Percentiles rank a stretch among this genome's conserved stretches.
Conservation (phyloP, 352 stramenopile species). For the Phytophthora boehmeriae region DNA sequence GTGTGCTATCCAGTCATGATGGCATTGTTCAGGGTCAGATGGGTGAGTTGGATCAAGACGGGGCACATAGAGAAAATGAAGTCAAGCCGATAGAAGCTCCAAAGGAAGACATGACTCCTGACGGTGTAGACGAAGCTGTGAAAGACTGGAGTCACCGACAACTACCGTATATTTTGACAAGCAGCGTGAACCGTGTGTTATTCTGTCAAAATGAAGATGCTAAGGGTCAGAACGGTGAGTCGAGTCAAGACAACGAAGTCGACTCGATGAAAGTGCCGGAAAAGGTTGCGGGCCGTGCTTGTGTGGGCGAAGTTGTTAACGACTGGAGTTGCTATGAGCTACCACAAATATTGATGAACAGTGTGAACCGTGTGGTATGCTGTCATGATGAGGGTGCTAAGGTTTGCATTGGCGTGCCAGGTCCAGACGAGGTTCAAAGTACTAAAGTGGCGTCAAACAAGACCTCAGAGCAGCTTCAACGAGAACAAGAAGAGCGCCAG, state of each 20-base stretch:
- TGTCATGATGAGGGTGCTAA: slow-evolving; percentile 28
- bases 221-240: background rate
- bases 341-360: slow-evolving; percentile 38
- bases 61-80: background rate
- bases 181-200: slow-evolving; percentile 31
- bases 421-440: too few relatives aligned
- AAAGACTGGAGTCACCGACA: slow-evolving; percentile 42
- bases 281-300: slow-evolving; percentile 10
- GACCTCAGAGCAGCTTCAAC: too few relatives aligned
- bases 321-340: slow-evolving; percentile 46
- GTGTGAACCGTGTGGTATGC: slow-evolving; percentile 32
- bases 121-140: slow-evolving; percentile 22
- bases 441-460: too few relatives aligned
- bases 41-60: background rate
- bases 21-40: slow-evolving; percentile 14
- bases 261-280: background rate
- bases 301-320: slow-evolving; percentile 26
- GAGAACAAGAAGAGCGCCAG: slow-evolving; percentile 5
- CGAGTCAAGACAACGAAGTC: background rate
- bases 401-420: too few relatives aligned
- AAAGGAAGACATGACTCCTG: slow-evolving; percentile 14
- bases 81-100: background rate
- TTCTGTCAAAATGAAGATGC: slow-evolving; percentile 31
- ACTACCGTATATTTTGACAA: slow-evolving; percentile 42
- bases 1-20: slow-evolving; percentile 29